Evolutionary conservation across 805 yeast species (phyloP).

Genomic region (Candida silvicultrix): DNA sequence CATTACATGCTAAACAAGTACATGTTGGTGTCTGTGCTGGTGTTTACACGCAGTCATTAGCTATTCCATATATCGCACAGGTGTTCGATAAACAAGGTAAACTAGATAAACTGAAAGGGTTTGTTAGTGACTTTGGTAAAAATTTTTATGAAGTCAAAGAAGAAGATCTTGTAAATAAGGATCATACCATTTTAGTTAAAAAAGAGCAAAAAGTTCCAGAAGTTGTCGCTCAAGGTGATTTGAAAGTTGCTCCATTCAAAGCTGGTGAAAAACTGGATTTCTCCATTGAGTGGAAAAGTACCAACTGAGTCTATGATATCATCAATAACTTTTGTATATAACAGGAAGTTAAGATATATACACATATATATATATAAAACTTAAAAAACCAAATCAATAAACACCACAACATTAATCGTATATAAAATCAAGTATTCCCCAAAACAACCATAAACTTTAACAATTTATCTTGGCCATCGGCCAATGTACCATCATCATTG

Average conservation of each 20-base stretch:
- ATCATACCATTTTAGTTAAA: slow-evolving; percentile 50
- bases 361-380: not conserved
- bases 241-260: slow-evolving; percentile 74
- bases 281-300: slow-evolving; percentile 63
- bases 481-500: slow-evolving; percentile 40
- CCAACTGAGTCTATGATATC: not conserved
- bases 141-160: slow-evolving; percentile 58
- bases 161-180: slow-evolving; percentile 35
- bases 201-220: slow-evolving; percentile 55
- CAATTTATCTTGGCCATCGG: slow-evolving; percentile 36
- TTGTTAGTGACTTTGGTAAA: slow-evolving; percentile 72
- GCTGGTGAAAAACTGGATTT: slow-evolving; percentile 75
- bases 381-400: not conserved
- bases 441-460: slow-evolving; percentile 44
- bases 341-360: not conserved
- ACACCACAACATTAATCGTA: not conserved
- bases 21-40: slow-evolving; percentile 95
- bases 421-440: slow-evolving; percentile 32
- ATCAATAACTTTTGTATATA: slow-evolving; percentile 3
- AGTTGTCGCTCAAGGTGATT: slow-evolving; percentile 35
- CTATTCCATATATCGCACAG: slow-evolving; percentile 79
- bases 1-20: slow-evolving; percentile 67
- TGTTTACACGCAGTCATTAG: slow-evolving; percentile 85
- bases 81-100: slow-evolving; percentile 64
- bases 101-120: slow-evolving; percentile 60